Percentiles rank a stretch among this genome's conserved stretches.
These are phyloP conservation scores for Phytophthora fragariaefolia DNA, from an alignment of 352 stramenopile genomes.

Conservation along the genomic window DNA sequence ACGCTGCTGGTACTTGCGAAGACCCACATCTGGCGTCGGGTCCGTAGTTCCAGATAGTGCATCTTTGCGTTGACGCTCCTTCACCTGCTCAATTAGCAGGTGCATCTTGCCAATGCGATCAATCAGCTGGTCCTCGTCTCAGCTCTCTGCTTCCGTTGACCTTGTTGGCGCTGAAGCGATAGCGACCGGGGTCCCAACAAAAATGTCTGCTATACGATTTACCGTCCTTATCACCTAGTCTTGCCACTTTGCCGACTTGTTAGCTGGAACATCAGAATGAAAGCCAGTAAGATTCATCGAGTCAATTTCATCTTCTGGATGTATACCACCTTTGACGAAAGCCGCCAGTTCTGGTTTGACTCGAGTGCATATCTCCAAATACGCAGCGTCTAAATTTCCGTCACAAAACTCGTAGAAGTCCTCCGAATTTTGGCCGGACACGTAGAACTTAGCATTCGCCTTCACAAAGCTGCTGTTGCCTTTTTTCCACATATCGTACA, in stretches of 20 bases:
- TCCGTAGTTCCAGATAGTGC: not conserved
- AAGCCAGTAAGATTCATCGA: not conserved
- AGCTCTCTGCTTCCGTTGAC: not conserved
- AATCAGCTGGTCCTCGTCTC: not conserved
- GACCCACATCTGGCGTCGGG: not conserved
- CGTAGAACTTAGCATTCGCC: not conserved
- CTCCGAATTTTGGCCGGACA: not conserved
- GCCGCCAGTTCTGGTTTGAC: not conserved
- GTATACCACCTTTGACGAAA: conserved; percentile 1
- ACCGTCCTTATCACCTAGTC: not conserved
- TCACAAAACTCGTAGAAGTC: not conserved
- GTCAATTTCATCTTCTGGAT: not conserved
- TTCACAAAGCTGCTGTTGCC: not conserved
- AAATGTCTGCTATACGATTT: not conserved
- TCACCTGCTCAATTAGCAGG: not conserved
- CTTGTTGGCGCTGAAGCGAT: not conserved
- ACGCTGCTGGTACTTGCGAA: not conserved
- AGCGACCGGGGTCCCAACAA: not conserved
- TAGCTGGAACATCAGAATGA: not conserved
- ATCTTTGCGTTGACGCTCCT: not conserved
- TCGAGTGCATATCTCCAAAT: not conserved
- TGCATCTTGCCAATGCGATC: not conserved
- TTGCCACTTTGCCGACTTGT: not conserved
- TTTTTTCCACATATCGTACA: not conserved
- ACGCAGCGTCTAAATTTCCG: not conserved